Base-by-base conservation (phyloP, 202 grass and related monocot species). In the Saccharum hybrid region DNA sequence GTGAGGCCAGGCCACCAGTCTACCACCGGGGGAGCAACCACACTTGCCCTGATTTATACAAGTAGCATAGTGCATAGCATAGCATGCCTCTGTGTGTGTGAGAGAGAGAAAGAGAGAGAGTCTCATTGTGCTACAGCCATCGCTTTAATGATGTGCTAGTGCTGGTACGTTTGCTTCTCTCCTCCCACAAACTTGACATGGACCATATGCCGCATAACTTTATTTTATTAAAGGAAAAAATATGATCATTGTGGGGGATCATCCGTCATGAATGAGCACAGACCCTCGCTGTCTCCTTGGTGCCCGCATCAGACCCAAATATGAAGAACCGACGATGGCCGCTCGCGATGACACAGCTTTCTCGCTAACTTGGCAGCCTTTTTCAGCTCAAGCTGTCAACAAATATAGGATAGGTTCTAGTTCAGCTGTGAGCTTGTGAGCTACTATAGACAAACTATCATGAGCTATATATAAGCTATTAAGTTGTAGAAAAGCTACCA, bases 31-130 rank as follows among this genome's bases (percentile, higher is more conserved):
- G 78, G 65, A 80, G 46, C 78, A 57, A 38, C 78, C 78, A 74
- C 79, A 82, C 71, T 72, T 77, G 52, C 72, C 78, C 74, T 75
- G 78, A 86, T 86, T 82, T 88, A 86, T 88, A 88, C 82, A 84
- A 12, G 57, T 57, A 26, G 10, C 23, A 11, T 6, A 46, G n/a
- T 5, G 34, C 34, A 63, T 5, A 19, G 13, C 10, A 14, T n/a
- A 1, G 5, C 48, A 21, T 54, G 18, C 19, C 22, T 63, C 78
- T 76, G 26, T 76, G 45, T 56, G 36, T 36, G 4, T 0, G 38
- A 39, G 38, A 39, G 2, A 28, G 28, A 28, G 28, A 28, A 1
- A 7, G 38, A 39, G 38, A 7, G 38, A 39, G 38, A 39, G 38
- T 40, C 38, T 40, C 38, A 1, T 49, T 51, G 48, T 16, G n/a